Evolutionary conservation across 345 rosid genomes (phyloP).

Genomic region (Moricandia arvensis): DNA sequence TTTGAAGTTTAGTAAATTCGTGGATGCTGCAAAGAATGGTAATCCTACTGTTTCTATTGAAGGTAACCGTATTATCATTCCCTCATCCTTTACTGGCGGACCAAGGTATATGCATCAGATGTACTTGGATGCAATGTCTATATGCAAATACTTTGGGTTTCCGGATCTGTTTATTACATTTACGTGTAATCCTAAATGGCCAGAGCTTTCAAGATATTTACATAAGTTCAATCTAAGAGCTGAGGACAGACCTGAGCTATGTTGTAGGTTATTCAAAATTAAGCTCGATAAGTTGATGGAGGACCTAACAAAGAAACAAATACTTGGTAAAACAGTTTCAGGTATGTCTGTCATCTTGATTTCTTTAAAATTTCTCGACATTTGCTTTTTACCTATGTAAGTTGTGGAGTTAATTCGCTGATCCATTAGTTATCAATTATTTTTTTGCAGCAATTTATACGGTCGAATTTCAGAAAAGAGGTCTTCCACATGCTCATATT

Average conservation of each 20-base stretch:
- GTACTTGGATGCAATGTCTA: neutral
- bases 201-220: neutral
- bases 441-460: neutral
- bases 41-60: neutral
- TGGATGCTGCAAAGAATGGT: neutral
- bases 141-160: neutral
- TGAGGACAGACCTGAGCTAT: neutral
- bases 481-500: neutral
- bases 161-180: neutral
- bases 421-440: too few relatives aligned
- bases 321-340: neutral
- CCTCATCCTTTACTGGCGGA: neutral
- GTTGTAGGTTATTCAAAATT: neutral
- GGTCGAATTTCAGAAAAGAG: neutral
- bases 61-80: neutral
- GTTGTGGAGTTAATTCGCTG: too few relatives aligned
- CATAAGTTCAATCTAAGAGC: neutral
- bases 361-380: too few relatives aligned
- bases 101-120: neutral
- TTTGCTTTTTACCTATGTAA: too few relatives aligned
- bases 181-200: neutral
- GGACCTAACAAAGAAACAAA: neutral
- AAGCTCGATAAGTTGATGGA: neutral
- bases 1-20: neutral
- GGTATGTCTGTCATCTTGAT: neutral